Evolutionary conservation across 2,329 filamentous ascomycete species (phyloP), one percentile per base, ranked within the genome.

Genomic region (Peltaster fructicola): DNA sequence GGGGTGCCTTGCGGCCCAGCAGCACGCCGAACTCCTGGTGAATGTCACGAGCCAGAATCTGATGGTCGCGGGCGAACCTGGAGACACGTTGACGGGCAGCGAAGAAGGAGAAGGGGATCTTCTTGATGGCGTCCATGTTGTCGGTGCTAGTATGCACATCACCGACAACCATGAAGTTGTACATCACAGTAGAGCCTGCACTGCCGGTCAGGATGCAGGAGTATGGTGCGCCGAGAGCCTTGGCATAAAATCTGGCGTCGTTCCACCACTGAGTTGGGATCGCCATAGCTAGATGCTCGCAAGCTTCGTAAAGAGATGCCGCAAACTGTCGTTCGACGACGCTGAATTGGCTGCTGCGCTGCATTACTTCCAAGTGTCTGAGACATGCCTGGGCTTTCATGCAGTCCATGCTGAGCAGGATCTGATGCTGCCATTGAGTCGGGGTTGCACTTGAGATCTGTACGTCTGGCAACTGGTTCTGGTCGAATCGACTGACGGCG

Each of bases 1-100:
- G n/a, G 12, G 37, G 27, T 14, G 40, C 30, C 14, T 36, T 30
- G 16, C 43, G 41, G 6, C 43, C 36, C 8, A 56, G 40, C 3
- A 58, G 41, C 5, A 50, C 44, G 23, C 47, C 48, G 29, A 62
- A 61, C 15, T 60, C 54, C 19, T 51, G 49, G 29, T 59, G 54
- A 23, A 60, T 57, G 20, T 52, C 49, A 8, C 50, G 50, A 4
- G 48, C 50, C 13, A 62, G 39, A 7, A 56, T 46, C 8, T 47
- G 47, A 27, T 60, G 56, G 33, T 61, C 56, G 1, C 53, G 52
- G 19, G 54, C 58, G 15, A 51, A 50, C 9, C 45, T 43, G 29
- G 56, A 56, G 14, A 51, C 51, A 13, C 54, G 47, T 29, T 61
- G 50, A 3, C 51, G 50, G 13, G 49, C 45, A 14, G 35, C 51